Evolutionary conservation across 768 basidiomycete genomes (phyloP).

Genomic region (Suillus sp.): DNA sequence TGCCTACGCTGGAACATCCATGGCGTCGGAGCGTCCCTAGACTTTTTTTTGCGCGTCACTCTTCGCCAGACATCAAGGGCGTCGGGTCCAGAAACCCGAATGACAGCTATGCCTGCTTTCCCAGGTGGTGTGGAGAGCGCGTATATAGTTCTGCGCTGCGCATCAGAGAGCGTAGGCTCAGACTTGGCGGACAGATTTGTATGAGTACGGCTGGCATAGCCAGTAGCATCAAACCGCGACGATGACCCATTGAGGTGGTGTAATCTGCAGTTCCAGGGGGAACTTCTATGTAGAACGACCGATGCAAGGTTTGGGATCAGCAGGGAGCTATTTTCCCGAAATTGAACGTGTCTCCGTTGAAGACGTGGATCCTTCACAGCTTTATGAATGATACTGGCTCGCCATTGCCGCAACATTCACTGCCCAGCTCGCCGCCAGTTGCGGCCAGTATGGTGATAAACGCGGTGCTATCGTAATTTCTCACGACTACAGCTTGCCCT

Average conservation of each 20-base stretch:
- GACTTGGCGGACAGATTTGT: not conserved
- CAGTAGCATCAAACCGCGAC: not conserved
- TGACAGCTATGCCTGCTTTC: slow-evolving; percentile 79
- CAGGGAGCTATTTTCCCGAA: slow-evolving; percentile 4
- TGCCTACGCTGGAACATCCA: slow-evolving; percentile 73
- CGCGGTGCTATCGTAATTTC: slow-evolving; percentile 4
- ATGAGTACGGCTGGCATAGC: slow-evolving; percentile 3
- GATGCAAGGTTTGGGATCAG: slow-evolving; percentile 16
- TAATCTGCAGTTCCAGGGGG: slow-evolving; percentile 18
- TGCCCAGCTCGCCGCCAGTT: slow-evolving; percentile 2
- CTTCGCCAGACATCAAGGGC: slow-evolving; percentile 60
- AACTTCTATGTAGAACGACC: slow-evolving; percentile 31
- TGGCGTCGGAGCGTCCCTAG: slow-evolving; percentile 44
- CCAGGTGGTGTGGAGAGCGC: slow-evolving; percentile 88
- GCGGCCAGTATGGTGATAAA: not conserved
- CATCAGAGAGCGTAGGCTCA: slow-evolving; percentile 38
- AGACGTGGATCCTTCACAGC: slow-evolving; percentile 9
- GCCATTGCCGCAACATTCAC: slow-evolving; percentile 27
- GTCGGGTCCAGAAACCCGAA: slow-evolving; percentile 82
- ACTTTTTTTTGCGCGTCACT: slow-evolving; percentile 47
- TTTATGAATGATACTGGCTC: slow-evolving; percentile 13
- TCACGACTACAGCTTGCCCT: slow-evolving; percentile 6
- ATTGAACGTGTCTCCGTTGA: slow-evolving; percentile 5
- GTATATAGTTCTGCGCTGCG: slow-evolving; percentile 78
- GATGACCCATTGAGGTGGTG: slow-evolving; percentile 1